Base-by-base conservation (phyloP, 176 grass and related monocot species). In the Urochloa ruziziensis region DNA sequence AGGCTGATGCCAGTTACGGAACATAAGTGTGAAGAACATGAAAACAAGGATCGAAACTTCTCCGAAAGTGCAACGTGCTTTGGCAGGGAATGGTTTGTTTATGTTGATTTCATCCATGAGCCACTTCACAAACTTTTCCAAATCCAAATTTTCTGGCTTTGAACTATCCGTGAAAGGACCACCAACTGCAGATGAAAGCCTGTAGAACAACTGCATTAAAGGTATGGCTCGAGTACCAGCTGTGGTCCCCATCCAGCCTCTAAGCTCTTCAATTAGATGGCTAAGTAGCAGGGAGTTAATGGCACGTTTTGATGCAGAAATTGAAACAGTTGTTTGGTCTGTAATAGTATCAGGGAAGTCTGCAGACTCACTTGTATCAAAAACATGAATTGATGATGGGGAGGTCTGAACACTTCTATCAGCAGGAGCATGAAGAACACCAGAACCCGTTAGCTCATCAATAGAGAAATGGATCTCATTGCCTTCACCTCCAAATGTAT, bases 11-110 rank as follows among this genome's bases (percentile, higher is more conserved):
- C 96, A 98, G 49, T 95, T 98, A 80, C 96, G 96, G 70, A 98
- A 93, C 96, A 98, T 98, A 39, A 98, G 85, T 33, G 96, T 98
- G 82, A 98, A 95, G 67, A 95, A 98, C 96, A 98, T 98, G 87
- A 98, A 98, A 87, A 98, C 83, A 85, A 98, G 96, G 72, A 98
- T 98, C 12, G 80, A 84, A 73, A 95, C 92, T 89, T 98, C 96
- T 29, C 96, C 92, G 85, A 98, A 95, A 78, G 86, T 78, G 62
- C 84, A 95, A 57, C 93, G 93, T 28, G 82, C 70, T 86, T 86
- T 93, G 27, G 87, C 92, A 86, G 91, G 91, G 83, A 98, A 98
- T 43, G 84, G 91, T 89, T 87, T 95, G 40, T 83, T 95, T 80
- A 94, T 75, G 51, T 98, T 93, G 78, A 98, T 90, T 81, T 98